phyloP scores from a whole-genome alignment of 164 flowering plant genomes.

The Cinnamomum chago region DNA sequence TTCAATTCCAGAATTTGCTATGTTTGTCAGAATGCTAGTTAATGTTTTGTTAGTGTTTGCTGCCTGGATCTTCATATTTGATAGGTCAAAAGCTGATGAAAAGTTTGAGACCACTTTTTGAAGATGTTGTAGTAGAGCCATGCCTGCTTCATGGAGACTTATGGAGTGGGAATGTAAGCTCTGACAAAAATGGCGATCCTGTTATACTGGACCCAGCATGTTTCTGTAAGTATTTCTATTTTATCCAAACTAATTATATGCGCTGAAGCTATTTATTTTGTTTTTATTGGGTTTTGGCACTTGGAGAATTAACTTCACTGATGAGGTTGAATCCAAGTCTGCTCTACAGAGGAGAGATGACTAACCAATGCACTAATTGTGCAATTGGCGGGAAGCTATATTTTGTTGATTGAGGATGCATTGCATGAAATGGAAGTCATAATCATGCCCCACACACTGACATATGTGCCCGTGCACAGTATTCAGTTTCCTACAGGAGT shows the following conservation, averaged over 20 bases:
- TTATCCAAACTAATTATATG: background rate
- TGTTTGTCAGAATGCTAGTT: background rate
- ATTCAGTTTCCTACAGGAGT: too few species aligned
- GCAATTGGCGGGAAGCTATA: background rate
- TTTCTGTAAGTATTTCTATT: constrained; percentile 69
- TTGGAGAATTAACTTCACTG: too few species aligned
- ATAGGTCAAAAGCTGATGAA: constrained; percentile 79
- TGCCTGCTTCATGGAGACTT: constrained; percentile 96
- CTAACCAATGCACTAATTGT: too few species aligned
- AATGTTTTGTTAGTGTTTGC: background rate
- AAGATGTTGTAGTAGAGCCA: constrained; percentile 64
- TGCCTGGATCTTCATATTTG: constrained; percentile 4
- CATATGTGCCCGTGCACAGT: too few species aligned
- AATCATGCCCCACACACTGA: too few species aligned
- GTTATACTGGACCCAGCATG: constrained; percentile 96
- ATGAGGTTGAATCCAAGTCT: too few species aligned
- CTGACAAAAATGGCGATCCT: constrained; percentile 85
- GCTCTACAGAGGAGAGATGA: too few species aligned
- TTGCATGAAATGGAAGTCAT: too few species aligned
- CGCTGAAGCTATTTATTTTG: background rate
- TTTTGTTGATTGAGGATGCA: background rate
- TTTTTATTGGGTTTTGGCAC: too few species aligned
- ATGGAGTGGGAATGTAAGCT: constrained; percentile 95
- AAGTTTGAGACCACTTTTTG: constrained; percentile 73
- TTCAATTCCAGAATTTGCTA: background rate